Evolutionary conservation across 345 rosid species (phyloP).

Genomic region (Syzygium oleosum): DNA sequence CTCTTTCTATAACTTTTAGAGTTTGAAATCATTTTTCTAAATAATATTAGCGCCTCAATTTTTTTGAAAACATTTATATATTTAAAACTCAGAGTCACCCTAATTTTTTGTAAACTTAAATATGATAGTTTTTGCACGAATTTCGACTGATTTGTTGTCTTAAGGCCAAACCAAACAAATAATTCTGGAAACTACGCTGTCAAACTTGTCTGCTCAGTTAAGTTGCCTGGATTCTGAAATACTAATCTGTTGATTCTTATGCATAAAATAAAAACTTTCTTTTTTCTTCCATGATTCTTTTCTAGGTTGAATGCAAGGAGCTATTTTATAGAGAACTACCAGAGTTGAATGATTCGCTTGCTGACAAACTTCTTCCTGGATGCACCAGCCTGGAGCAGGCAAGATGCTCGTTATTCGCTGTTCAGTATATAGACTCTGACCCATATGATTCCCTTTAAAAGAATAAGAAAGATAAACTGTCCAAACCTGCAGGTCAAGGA

Average conservation of each 20-base stretch:
- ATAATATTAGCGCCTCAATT: not conserved
- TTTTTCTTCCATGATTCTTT: not conserved
- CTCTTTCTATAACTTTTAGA: not conserved
- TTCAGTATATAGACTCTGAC: not conserved
- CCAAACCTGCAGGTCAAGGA: conserved; percentile 61
- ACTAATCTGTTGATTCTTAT: not conserved
- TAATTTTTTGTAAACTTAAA: not conserved
- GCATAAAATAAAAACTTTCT: not conserved
- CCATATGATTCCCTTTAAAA: not conserved
- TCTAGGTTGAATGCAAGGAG: conserved; percentile 82
- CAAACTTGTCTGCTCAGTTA: not conserved
- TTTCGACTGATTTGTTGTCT: not conserved
- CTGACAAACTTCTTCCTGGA: conserved; percentile 79
- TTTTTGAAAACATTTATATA: not conserved
- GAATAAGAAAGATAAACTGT: not conserved
- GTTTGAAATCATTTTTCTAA: not conserved
- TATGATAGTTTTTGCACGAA: not conserved
- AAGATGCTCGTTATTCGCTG: not conserved
- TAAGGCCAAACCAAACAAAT: not conserved
- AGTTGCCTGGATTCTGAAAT: not conserved
- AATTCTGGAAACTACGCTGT: not conserved
- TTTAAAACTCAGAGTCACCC: not conserved
- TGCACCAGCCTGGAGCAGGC: conserved; percentile 75
- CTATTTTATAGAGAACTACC: conserved; percentile 79
- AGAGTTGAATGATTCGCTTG: conserved; percentile 67